Conservation (phyloP, 73 alveolate species). For the Symbiodinium natans region DNA sequence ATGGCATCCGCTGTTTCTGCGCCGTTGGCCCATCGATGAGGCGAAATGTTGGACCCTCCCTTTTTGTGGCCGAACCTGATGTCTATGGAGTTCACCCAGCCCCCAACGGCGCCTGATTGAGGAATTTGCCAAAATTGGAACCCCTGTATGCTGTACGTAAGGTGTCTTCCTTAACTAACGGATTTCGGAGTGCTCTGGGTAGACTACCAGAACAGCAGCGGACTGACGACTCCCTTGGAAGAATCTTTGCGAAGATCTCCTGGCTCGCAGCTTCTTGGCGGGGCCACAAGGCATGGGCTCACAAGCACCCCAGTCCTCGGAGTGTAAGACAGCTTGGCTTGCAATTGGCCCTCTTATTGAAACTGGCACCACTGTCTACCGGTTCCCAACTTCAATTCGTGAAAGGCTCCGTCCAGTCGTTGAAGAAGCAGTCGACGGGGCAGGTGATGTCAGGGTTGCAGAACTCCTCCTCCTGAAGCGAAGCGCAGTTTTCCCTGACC, state of each 20-base stretch:
- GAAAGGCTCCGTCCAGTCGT: conserved; percentile 49
- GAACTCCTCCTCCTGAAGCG: conserved; percentile 20
- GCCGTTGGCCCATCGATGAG: not conserved
- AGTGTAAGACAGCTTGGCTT: not conserved
- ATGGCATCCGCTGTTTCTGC: not conserved
- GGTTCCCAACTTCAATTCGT: no score
- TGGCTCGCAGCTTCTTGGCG: conserved; percentile 46
- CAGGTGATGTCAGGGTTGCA: conserved; percentile 30
- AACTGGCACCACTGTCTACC: no score
- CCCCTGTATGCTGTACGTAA: no score
- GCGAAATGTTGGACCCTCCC: no score
- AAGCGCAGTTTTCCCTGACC: not conserved
- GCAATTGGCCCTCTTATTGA: no score
- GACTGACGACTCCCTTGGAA: not conserved
- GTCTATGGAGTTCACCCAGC: no score
- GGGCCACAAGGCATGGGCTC: conserved; percentile 77
- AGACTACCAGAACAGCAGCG: not conserved
- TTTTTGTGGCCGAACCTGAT: no score
- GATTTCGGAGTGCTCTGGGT: no score
- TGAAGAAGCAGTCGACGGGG: conserved; percentile 49
- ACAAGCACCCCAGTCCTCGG: conserved; percentile 70
- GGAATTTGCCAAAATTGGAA: no score
- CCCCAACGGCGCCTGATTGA: no score
- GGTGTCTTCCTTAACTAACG: no score
- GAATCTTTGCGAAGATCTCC: not conserved